These are phyloP conservation scores for Amanita muscaria DNA, from an alignment of 768 basidiomycete genomes.

Conservation along the genomic window DNA sequence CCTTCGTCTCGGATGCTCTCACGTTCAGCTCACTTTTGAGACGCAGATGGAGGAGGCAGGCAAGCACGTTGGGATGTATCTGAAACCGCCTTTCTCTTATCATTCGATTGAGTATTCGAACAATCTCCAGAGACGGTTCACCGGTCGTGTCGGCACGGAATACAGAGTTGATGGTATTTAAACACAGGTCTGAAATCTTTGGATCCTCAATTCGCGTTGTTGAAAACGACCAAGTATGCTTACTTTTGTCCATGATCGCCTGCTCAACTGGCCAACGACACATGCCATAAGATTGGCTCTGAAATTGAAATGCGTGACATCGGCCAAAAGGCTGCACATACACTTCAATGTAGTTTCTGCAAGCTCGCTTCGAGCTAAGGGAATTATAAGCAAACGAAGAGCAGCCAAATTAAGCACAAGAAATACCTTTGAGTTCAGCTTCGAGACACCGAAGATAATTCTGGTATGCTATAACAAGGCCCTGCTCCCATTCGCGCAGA, in stretches of 20 bases:
- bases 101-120: constrained; percentile 90
- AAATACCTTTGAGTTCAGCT: constrained; percentile 72
- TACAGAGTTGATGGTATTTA: constrained; percentile 71
- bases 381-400: constrained; percentile 10
- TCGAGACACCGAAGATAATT: constrained; percentile 81
- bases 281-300: constrained; percentile 85
- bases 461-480: constrained; percentile 83
- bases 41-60: constrained; percentile 77
- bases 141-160: constrained; percentile 81
- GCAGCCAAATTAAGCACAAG: neutral
- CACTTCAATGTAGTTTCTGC: constrained; percentile 67
- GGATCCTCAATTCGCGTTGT: constrained; percentile 10
- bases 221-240: constrained; percentile 18
- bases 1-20: constrained; percentile 63
- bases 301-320: constrained; percentile 96
- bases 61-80: constrained; percentile 82
- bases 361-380: constrained; percentile 56
- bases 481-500: constrained; percentile 93
- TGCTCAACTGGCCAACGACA: constrained; percentile 74
- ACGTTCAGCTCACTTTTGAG: constrained; percentile 80
- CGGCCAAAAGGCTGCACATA: constrained; percentile 78
- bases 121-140: constrained; percentile 73
- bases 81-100: constrained; percentile 88
- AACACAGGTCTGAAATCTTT: constrained; percentile 81
- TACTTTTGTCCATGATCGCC: constrained; percentile 85